These are phyloP conservation scores for Colletotrichum liriopes DNA, from an alignment of 2,329 filamentous ascomycete species.

Conservation along the genomic window DNA sequence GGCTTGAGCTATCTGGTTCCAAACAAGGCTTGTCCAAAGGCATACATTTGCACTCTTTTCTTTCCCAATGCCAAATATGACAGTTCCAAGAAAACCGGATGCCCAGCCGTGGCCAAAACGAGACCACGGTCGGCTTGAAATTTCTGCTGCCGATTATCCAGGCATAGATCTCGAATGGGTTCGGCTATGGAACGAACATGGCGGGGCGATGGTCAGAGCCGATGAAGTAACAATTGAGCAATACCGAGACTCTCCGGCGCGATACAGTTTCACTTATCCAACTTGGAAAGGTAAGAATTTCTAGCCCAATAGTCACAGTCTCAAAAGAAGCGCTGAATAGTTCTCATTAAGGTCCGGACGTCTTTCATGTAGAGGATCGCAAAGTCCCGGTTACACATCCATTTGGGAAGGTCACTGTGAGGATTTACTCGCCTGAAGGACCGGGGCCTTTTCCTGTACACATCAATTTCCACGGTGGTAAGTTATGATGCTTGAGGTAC, in stretches of 20 bases:
- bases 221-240: slow-evolving; percentile 50
- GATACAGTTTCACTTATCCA: slow-evolving; percentile 51
- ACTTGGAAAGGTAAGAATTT: slow-evolving; percentile 45
- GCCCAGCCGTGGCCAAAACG: background rate
- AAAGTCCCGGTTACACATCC: slow-evolving; percentile 48
- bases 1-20: background rate
- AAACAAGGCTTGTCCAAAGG: background rate
- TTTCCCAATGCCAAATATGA: background rate
- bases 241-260: slow-evolving; percentile 46
- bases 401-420: slow-evolving; percentile 45
- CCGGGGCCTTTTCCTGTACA: slow-evolving; percentile 48
- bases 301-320: rapidly evolving
- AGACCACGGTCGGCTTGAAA: slow-evolving; percentile 1
- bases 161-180: slow-evolving; percentile 50
- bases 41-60: background rate
- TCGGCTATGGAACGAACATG: slow-evolving; percentile 49
- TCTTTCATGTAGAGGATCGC: slow-evolving; percentile 29
- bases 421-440: slow-evolving; percentile 49
- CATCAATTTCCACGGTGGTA: slow-evolving; percentile 48
- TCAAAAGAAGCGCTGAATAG: no score
- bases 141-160: slow-evolving; percentile 34
- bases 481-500: background rate
- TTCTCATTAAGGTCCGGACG: slow-evolving; percentile 7
- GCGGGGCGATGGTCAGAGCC: slow-evolving; percentile 47
- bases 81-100: background rate